Evolutionary conservation across 2,329 filamentous ascomycete genomes (phyloP).

Genomic region (Teratosphaeria epicoccoides): DNA sequence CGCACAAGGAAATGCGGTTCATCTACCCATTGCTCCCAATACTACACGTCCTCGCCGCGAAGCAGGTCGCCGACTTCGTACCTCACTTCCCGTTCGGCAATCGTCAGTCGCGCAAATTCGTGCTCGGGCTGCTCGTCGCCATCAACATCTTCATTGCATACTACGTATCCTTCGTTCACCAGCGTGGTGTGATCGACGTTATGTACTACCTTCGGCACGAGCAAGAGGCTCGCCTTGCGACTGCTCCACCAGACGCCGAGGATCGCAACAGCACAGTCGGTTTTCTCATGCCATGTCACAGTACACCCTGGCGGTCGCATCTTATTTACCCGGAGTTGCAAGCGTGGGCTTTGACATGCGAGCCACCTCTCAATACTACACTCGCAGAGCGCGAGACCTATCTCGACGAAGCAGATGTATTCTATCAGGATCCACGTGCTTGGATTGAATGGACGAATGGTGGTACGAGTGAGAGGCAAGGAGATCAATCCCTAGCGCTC

Average conservation of each 20-base stretch:
- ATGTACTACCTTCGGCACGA: constrained; percentile 64
- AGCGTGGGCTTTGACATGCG: constrained; percentile 80
- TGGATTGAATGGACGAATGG: constrained; percentile 26
- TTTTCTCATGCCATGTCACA: constrained; percentile 93
- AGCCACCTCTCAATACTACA: constrained; percentile 66
- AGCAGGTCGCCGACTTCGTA: constrained; percentile 57
- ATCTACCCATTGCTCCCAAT: constrained; percentile 83
- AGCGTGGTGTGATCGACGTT: constrained; percentile 66
- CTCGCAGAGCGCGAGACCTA: constrained; percentile 56
- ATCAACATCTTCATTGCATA: constrained; percentile 60
- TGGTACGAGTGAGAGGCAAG: constrained; percentile 7
- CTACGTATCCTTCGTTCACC: constrained; percentile 69
- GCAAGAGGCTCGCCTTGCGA: constrained; percentile 11
- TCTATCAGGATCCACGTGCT: constrained; percentile 55
- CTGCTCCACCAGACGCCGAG: not conserved
- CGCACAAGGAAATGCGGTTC: constrained; percentile 96
- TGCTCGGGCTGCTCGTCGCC: constrained; percentile 45
- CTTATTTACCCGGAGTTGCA: constrained; percentile 63
- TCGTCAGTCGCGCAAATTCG: constrained; percentile 34
- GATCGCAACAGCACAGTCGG: constrained; percentile 43
- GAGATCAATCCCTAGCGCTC: not conserved
- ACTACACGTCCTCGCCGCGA: constrained; percentile 71
- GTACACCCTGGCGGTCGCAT: constrained; percentile 87
- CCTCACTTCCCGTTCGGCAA: constrained; percentile 22
- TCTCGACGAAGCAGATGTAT: constrained; percentile 80